Base-by-base conservation (phyloP, 169 alveolate genomes). In the Cardiosporidium cionae region DNA sequence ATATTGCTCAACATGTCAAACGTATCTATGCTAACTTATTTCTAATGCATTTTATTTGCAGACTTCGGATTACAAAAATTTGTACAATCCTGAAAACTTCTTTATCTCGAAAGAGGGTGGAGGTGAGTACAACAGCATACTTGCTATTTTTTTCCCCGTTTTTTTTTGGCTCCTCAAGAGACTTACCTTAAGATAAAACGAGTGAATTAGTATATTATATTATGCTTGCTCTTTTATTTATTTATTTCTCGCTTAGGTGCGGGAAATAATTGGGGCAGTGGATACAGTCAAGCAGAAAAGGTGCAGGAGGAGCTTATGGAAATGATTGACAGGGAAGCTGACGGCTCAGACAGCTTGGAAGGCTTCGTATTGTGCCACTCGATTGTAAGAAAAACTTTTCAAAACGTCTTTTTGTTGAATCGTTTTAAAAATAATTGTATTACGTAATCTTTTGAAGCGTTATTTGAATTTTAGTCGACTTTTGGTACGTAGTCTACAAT, bases 241-340 rank as follows among this genome's bases (percentile, higher is more conserved):
- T 9, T 71, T 16, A 53, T 27, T 23, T 25, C 29, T 0, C 28
- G 62, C 29, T 23, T 71, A 76, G 82, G 99, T 32, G 99, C 99
- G 9, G 99, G 99, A 1, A 97, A 96, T 83, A 94, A 93, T 80
- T 96, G 99, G 99, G 99, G 98, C 0, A 78, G 91, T 68, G 99
- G 99, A 22, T 96, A 94, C 78, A 80, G 93, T 23, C 90, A 93
- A 69, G 99, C 97, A 7, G 95, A 93, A 34, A 85, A 86, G 36
- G 94, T 92, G 7, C 90, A 93, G 80, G 99, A 96, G 71, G 99
- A 96, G 79, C 86, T 98, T 1, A 81, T 96, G 62, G 99, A 98
- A 74, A 96, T 96, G 97, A 94, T 98, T 34, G 99, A 97, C 82
- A 83, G 99, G 72, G 99, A 98, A 79, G 99, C 98, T 0, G 99